Base-by-base conservation (phyloP, 2,329 filamentous ascomycete genomes). In the Didymosphaeria variabile region DNA sequence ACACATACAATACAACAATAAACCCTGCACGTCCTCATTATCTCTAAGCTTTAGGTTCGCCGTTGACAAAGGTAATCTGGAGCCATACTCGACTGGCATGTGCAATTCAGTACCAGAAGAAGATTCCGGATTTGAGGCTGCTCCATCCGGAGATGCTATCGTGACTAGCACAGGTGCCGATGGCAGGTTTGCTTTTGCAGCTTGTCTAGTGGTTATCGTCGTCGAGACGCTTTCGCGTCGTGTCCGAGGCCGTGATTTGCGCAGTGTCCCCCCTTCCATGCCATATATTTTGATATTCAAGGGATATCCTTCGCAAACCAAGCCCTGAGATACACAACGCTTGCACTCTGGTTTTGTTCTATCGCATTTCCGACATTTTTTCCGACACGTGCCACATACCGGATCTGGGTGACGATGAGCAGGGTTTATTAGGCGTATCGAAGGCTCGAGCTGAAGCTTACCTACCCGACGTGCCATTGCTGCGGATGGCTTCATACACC, bases 331-430 rank as follows among this genome's bases (percentile, higher is more conserved):
- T 1, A 49, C 38, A 32, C 64, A 66, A 45, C 64, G 45, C 29
- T 54, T 55, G 52, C 64, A 66, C n/a, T 54, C 31, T 23, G 64
- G 64, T 29, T 60, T 58, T 17, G 54, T 55, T 29, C 64, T 49
- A 44, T 66, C 64, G 55, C 64, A 66, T 45, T 58, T 62, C 0
- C 64, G 57, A 47, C 59, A 64, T 32, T 64, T 66, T 21, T 59
- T 60, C 3, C 64, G 59, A 47, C 64, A 66, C 12, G 64, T 66
- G 17, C 62, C 64, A 38, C 64, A 66, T 7, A 59, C 64, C 2
- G 64, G 64, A 42, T 66, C 64, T 64, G 26, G 29, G 19, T 12
- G 23, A 12, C 23, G 38, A 38, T 60, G 21, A 57, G 53, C 26
- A 21, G 3, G n/a, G 8, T 26, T 38, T 10, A 1, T 10, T 12